Evolutionary conservation across 1,139 yeast genomes (phyloP), one percentile per base, ranked within the genome.

Genomic region (Candida sp.): DNA sequence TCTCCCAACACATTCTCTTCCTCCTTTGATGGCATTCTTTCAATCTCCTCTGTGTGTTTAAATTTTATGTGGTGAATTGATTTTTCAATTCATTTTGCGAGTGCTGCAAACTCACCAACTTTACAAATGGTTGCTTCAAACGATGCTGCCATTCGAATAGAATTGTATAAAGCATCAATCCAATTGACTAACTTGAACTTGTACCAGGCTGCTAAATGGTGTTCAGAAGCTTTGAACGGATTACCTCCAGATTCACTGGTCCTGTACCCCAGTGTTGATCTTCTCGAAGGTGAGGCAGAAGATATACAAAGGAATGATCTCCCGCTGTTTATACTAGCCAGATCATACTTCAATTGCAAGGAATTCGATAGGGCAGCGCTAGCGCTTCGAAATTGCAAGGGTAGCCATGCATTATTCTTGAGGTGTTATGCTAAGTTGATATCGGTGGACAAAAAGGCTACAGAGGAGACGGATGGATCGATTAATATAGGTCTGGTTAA

Each of bases 321-420:
- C 8, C 39, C 39, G 6, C 63, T 63, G 47, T 63, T 82, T 35
- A 54, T 80, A 9, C 66, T 89, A 25, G 97, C 95, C 0, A 81
- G 82, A 45, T 62, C 88, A 0, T 84, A 87, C 55, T 89, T 93
- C 67, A 85, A 82, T 55, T 82, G 91, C 56, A 84, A 87, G 54
- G 99, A 93, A 60, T 91, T 84, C 57, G 95, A 85, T 47, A 67
- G 99, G 30, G 87, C 95, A 47, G 81, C 87, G 2, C 70, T 74
- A 52, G 73, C 74, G 19, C 66, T 91, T 47, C 71, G 70, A 44
- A 73, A 73, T 27, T 79, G 84, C 39, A 63, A 57, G 25, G 75
- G 82, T 46, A 76, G 83, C 2, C 72, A 76, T 43, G 81, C 87
- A 11, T 52, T 74, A 39, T 93, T 91, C 56, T 61, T 90, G 33